Evolutionary conservation across 768 basidiomycete genomes (phyloP), one percentile per base, ranked within the genome.

Genomic region (Podaxis pistillaris): DNA sequence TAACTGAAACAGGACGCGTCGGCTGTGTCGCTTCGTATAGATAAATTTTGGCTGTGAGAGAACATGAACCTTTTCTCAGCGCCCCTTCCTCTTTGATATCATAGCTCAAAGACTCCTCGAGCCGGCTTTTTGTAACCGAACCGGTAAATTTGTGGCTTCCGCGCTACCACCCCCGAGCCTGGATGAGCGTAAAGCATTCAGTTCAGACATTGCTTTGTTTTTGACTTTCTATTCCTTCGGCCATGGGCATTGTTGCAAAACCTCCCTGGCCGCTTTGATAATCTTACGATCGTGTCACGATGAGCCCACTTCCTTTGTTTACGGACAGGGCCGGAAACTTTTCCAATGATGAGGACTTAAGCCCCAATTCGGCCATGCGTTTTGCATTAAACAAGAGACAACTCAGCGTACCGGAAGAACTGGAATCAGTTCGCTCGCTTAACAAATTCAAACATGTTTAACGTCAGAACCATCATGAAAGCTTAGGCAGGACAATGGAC

Each of bases 41-140:
- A 17, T 19, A 19, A 19, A 9, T 46, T 46, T 19, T 19, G 9
- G 3, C 22, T 44, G 41, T 13, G 41, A n/a, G 41, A 44, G 7
- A 19, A 5, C 41, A 44, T 8, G 33, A 33, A 9, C 33, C 33
- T 24, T 24, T 50, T 26, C 49, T 28, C 22, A 24, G 5, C 22
- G 24, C 24, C 49, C 7, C 13, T 28, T 50, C 22, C 49, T 19
- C 24, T 11, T 22, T 49, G 47, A 41, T 17, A 41, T 17, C 47
- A 22, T 40, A 38, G 37, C 38, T 38, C 38, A 41, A n/a, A 46
- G 13, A 30, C 41, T 28, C 56, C n/a, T 46, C 56, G 56, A 57
- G 56, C 56, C 56, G 56, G 56, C 24, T 4, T 57, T 38, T 30
- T 57, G 49, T 40, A 57, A 57, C 1, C 26, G 17, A 57, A 57